phyloP scores from a whole-genome alignment of 2,329 filamentous ascomycete species.

The Aureobasidium sp. region DNA sequence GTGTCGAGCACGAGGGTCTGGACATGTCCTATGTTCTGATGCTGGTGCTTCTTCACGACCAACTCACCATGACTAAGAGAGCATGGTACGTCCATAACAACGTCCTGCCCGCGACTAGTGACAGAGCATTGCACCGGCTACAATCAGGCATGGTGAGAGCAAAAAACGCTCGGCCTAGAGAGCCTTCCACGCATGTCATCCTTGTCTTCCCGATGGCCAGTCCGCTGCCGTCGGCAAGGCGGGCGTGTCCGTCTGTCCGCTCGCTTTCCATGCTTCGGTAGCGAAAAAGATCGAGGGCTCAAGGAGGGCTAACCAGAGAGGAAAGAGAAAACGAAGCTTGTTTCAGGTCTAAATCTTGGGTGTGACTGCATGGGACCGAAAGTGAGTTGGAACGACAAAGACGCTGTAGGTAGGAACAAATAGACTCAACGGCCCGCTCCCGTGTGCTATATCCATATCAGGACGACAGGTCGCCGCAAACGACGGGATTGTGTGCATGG shows the following conservation, averaged over 20 bases:
- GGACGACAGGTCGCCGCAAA: not conserved
- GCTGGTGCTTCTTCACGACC: not conserved
- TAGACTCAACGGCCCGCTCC: conserved; percentile 15
- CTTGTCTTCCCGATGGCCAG: no score
- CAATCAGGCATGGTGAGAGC: not conserved
- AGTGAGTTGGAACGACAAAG: not conserved
- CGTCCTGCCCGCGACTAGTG: not conserved
- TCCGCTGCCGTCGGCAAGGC: not conserved
- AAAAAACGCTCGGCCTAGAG: not conserved
- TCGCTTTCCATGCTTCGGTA: not conserved
- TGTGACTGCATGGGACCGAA: not conserved
- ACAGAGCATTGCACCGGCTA: not conserved
- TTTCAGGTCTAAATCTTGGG: not conserved
- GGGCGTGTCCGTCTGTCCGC: not conserved
- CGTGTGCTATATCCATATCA: not conserved
- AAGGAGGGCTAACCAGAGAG: no score
- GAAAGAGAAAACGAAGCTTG: not conserved
- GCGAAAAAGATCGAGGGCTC: not conserved
- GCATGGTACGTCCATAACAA: not conserved
- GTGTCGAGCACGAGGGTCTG: not conserved
- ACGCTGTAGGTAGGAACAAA: not conserved
- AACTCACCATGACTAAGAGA: not conserved
- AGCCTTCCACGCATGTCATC: not conserved
- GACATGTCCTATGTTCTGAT: not conserved
- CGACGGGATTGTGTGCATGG: not conserved